Percentiles rank a stretch among this genome's conserved stretches.
These are phyloP conservation scores for Dryas octopetala DNA, from an alignment of 306 rosid species.

Conservation along the genomic window DNA sequence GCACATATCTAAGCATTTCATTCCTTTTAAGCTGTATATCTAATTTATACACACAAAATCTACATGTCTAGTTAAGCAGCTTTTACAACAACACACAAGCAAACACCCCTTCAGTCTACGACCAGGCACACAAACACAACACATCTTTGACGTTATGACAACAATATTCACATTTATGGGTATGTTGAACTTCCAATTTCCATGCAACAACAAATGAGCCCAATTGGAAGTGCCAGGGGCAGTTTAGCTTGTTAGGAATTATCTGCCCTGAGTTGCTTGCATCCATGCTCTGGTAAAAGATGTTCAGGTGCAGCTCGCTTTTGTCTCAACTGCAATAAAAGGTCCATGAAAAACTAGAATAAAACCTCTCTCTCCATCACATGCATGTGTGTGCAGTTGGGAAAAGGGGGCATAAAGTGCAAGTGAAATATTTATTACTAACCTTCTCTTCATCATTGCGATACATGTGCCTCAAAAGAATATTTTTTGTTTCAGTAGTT, in stretches of 20 bases:
- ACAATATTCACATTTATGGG: conserved; percentile 25
- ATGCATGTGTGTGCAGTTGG: neutral
- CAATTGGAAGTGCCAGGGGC: neutral
- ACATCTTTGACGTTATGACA: neutral
- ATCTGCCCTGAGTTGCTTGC: conserved; percentile 60
- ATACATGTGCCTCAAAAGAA: conserved; percentile 81
- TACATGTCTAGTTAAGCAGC: conserved; percentile 10
- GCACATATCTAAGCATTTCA: neutral
- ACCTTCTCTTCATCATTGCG: conserved; percentile 61
- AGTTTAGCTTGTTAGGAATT: conserved; percentile 23
- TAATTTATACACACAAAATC: conserved; percentile 23
- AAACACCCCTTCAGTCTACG: conserved; percentile 8
- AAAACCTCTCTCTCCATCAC: neutral
- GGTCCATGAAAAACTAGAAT: conserved; percentile 20
- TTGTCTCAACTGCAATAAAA: conserved; percentile 63
- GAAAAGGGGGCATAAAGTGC: neutral
- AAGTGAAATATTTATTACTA: conserved; percentile 2
- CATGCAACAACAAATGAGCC: neutral
- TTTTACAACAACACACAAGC: conserved; percentile 11
- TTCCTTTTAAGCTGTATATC: conserved; percentile 3
- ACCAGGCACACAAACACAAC: neutral
- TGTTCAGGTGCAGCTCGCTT: conserved; percentile 77
- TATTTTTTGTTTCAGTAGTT: conserved; percentile 66
- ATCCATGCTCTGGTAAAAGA: conserved; percentile 67
- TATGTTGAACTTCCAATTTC: neutral